Evolutionary conservation across 176 grass and related monocot genomes (phyloP), one percentile per base, ranked within the genome.

Genomic region (Rhynchospora pubera): DNA sequence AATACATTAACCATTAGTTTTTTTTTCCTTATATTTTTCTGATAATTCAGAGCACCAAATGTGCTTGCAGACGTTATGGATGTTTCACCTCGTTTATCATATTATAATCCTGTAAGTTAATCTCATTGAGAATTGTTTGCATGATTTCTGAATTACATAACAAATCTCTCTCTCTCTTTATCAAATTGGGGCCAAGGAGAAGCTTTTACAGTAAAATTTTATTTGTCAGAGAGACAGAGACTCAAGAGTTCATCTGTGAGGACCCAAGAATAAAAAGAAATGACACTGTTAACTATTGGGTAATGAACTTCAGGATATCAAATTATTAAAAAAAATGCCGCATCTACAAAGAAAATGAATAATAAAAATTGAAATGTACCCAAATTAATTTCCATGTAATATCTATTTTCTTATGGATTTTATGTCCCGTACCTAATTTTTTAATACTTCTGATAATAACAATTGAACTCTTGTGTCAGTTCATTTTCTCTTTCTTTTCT

Each of bases 81-180:
- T 81, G 59, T 81, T 43, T 85, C 87, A 81, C 87, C 87, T 81
- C 77, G 65, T 46, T 48, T 85, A 30, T 88, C 87, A 44, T 85
- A 88, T 71, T 62, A 81, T 26, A 84, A 80, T 76, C 82, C 87
- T 19, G 87, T 88, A 88, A 88, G 87, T 55, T 75, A 28, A 30
- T 30, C 5, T 9, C 39, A 69, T 13, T 69, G 15, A 4, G 44
- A 5, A 19, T 43, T 53, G 53, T 53, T 75, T 75, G 45, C 22
- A 51, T 16, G 5, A 26, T 52, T 26, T 24, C 0, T 52, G 21
- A 7, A 14, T n/a, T n/a, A 9, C 42, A 46, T 70, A 28, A 42
- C 1, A 19, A 69, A 8, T 45, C 14, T 26, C 65, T 68, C 65
- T 44, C 65, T n/a, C 28, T 68, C n/a, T 68, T 8, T 68, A 44